Evolutionary conservation across 768 basidiomycete species (phyloP), one percentile per base, ranked within the genome.

Genomic region (Podaxis pistillaris): DNA sequence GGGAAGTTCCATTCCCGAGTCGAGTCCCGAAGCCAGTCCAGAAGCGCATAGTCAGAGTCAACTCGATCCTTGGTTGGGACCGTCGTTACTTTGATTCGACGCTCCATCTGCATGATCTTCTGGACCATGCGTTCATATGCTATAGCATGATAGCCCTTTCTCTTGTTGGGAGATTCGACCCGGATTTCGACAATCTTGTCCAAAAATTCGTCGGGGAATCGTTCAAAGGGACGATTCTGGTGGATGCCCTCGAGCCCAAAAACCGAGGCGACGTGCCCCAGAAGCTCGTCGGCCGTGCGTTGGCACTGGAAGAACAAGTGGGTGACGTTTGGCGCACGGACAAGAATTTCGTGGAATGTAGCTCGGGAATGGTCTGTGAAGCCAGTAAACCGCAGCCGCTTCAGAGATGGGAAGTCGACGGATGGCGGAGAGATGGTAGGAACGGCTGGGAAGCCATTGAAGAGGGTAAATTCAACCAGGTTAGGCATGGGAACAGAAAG

Each of bases 401-500:
- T 69, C 24, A 73, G 71, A 24, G 66, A 64, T 15, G 65, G 69
- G 58, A 69, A 73, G n/a, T 58, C 57, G 12, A 58, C 57, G 5
- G 62, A 22, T 38, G 61, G 66, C 9, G 56, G 54, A 9, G 40
- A 58, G 40, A 52, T 12, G 51, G 64, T 30, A 40, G 63, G 53
- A 46, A 63, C 26, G 6, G 60, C 60, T 9, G 69, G 74, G 59
- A 75, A 71, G 11, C 70, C 71, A n/a, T 73, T 70, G 12, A 69
- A 63, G 1, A 75, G 56, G 19, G 70, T 70, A 13, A 74, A 62
- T 19, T 70, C 71, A n/a, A 51, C 44, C 8, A 74, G 64, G 24
- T 54, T 49, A 5, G 75, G 73, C 36, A 75, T 68, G 12, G 69
- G 66, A 8, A 70, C 49, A 4, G 67, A 55, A 33, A 64, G 64